A percentile compares a stretch with the other conserved stretches of the same genome.
Evolutionary conservation across 768 basidiomycete genomes (phyloP).

Genomic region (Myochromella boudieri): DNA sequence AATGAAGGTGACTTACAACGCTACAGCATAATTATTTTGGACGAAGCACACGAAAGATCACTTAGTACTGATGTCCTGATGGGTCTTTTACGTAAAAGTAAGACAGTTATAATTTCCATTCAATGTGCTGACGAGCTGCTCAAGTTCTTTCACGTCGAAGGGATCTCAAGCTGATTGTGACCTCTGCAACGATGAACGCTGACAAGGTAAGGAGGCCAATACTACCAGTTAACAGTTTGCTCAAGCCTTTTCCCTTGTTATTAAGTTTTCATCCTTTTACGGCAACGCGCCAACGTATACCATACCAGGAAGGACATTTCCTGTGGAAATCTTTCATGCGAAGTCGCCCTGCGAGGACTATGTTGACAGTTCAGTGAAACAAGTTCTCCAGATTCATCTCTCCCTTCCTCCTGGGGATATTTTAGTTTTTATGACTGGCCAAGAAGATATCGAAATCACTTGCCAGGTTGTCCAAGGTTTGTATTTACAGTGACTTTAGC

Average conservation of each 20-base stretch:
- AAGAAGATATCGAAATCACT: conserved; percentile 97
- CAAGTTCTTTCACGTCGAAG: conserved; percentile 83
- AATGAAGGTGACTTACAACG: conserved; percentile 98
- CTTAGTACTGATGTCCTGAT: conserved; percentile 97
- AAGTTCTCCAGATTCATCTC: conserved; percentile 94
- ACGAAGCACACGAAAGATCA: conserved; percentile 97
- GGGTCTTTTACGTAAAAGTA: conserved; percentile 93
- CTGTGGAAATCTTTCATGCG: conserved; percentile 93
- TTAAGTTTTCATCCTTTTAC: conserved; percentile 93
- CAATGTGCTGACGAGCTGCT: conserved; percentile 14
- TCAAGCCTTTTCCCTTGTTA: background rate
- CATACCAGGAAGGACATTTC: conserved; percentile 91
- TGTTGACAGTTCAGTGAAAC: conserved; percentile 97
- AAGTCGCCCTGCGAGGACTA: conserved; percentile 99
- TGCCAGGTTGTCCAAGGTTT: conserved; percentile 90
- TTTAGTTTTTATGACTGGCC: conserved; percentile 98
- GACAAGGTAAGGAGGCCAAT: conserved; percentile 75
- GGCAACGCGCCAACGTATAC: conserved; percentile 94
- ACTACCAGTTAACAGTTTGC: background rate
- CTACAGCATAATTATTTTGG: conserved; percentile 97
- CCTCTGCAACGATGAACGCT: conserved; percentile 99
- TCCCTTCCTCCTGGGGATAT: conserved; percentile 93
- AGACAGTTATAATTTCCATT: too few relatives aligned
- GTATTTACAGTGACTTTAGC: conserved; percentile 13
- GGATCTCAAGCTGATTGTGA: conserved; percentile 95